These are phyloP conservation scores for Aureococcus anophagefferens DNA, from an alignment of 108 stramenopile genomes.

Conservation along the genomic window DNA sequence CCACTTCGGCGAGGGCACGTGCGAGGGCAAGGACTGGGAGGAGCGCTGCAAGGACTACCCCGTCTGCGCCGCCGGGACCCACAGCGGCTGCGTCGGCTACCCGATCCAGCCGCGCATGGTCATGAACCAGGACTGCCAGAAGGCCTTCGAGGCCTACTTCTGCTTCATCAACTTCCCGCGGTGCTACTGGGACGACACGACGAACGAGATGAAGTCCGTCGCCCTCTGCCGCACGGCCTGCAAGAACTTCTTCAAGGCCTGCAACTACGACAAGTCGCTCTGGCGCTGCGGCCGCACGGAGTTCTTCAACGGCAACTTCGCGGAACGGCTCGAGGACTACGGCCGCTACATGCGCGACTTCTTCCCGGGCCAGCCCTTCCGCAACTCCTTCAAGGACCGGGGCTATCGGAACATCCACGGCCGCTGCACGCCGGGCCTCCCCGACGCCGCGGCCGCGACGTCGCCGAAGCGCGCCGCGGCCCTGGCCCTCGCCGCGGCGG, in stretches of 20 bases:
- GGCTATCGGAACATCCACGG: slow-evolving; percentile 4
- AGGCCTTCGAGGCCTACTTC: slow-evolving; percentile 36
- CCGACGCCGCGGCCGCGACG: not conserved
- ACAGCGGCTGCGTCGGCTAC: not conserved
- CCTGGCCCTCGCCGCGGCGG: too few relatives aligned
- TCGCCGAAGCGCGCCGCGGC: not conserved
- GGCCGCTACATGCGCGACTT: not conserved
- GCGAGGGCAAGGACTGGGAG: not conserved
- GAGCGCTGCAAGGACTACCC: not conserved
- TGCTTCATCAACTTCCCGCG: slow-evolving; percentile 52
- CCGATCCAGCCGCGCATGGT: slow-evolving; percentile 1
- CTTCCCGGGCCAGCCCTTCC: slow-evolving; percentile 43
- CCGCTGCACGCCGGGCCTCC: slow-evolving; percentile 23
- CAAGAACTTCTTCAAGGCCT: slow-evolving; percentile 42
- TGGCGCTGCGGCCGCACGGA: slow-evolving; percentile 37
- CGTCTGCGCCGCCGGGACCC: not conserved
- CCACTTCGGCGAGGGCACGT: not conserved
- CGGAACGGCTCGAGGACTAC: slow-evolving; percentile 26
- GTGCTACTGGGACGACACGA: slow-evolving; percentile 27
- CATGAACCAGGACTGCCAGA: slow-evolving; percentile 17
- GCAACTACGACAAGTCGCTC: slow-evolving; percentile 32
- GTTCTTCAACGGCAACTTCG: slow-evolving; percentile 40
- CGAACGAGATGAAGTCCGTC: not conserved
- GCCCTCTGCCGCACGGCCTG: slow-evolving; percentile 41
- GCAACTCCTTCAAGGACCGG: slow-evolving; percentile 9